Base-by-base conservation (phyloP, 1,139 yeast genomes). In the Geotrichum bryndzae region DNA sequence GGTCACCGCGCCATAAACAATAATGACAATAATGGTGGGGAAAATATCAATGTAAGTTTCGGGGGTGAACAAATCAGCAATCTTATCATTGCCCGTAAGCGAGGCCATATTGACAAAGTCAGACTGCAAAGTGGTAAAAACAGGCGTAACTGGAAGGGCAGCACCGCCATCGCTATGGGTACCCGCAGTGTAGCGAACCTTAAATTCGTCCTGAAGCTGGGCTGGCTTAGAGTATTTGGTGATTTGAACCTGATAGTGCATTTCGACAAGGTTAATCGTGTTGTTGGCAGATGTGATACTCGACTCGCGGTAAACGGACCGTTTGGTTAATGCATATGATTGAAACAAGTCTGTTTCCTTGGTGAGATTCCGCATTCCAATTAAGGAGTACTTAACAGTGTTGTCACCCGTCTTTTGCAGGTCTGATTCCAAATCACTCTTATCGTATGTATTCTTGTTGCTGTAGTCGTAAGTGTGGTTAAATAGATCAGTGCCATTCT, bases 21-120 rank as follows among this genome's bases (percentile, higher is more conserved):
- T 57, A 45, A 62, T 38, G 13, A 62, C 53, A 10, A 62, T 38
- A 18, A 62, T 41, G 38, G 51, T 31, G 8, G 64, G 64, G 41
- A 62, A 50, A n/a, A 57, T 54, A 51, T 62, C 61, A 33, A 62
- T 33, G 38, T 62, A 62, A 41, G 61, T 59, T 27, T 62, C 64
- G 27, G 51, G 57, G 3, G 56, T 51, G 54, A 48, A 56, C 18
- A 57, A n/a, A 10, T 58, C n/a, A 50, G 51, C 56, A n/a, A 61
- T 23, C 3, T 33, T 35, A 22, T 23, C 15, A 35, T 22, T 53
- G 13, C 41, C 27, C 15, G 50, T 52, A 6, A 62, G 61, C 15
- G 62, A 51, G 31, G 64, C 62, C 58, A 62, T 35, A 56, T 57
- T 57, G 50, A 62, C 22, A 41, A 29, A 62, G 13, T 57, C 62